Conservation (phyloP, 768 basidiomycete species). For the Lactifluus rugatus region DNA sequence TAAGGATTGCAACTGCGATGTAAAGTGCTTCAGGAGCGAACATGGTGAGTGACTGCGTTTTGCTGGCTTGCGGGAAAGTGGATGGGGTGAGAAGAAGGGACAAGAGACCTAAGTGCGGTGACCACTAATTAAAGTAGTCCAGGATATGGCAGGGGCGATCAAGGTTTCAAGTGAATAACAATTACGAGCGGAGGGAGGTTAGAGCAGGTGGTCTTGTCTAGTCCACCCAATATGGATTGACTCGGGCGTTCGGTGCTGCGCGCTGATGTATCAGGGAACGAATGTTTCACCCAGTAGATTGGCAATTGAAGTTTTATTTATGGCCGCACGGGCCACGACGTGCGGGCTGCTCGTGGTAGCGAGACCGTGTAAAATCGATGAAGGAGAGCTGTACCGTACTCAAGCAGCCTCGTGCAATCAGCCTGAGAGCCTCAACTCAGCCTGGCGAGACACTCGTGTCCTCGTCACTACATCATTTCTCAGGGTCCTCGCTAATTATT, state of each 20-base stretch:
- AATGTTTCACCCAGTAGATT: conserved; percentile 11
- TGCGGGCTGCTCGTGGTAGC: neutral
- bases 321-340: neutral
- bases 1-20: conserved; percentile 8
- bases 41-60: neutral
- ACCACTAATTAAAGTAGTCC: conserved; percentile 3
- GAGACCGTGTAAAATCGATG: neutral
- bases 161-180: conserved; percentile 5
- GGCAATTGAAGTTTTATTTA: neutral
- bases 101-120: neutral
- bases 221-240: neutral
- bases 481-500: neutral
- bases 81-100: neutral
- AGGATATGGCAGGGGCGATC: neutral
- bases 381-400: neutral
- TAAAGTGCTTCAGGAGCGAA: conserved; percentile 10
- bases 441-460: neutral
- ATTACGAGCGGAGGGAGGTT: neutral
- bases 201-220: neutral
- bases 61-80: neutral
- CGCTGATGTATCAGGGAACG: neutral
- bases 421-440: no score
- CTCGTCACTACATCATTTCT: neutral
- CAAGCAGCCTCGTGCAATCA: neutral
- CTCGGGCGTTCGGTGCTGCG: neutral